Evolutionary conservation across 208 protist species (phyloP), one percentile per base, ranked within the genome.

Genomic region (Trypanosoma congolense): DNA sequence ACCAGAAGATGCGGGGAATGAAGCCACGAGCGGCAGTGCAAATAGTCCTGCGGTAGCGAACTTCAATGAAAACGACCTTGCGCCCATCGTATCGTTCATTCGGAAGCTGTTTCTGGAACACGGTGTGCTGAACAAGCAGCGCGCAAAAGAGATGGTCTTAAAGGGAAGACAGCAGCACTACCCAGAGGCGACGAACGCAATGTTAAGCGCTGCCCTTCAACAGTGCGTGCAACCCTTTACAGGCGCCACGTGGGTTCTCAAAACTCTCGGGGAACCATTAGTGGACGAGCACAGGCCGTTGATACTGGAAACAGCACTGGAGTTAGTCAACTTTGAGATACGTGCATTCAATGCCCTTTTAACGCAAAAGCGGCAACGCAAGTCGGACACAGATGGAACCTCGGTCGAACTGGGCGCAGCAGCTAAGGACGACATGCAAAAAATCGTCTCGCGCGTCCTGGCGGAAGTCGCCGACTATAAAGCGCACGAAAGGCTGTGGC

Each of bases 91-190:
- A 10, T 61, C 70, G 18, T 80, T 76, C 62, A 87, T 92, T 51
- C 77, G 73, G 8, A 54, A 62, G 49, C 47, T 95, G 1, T 95
- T 95, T 62, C 47, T 68, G 3, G 79, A 92, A 54, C 70, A 91
- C 47, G 84, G 84, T 29, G 88, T 95, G 19, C 40, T 95, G 24
- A 90, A 90, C 52, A 92, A 92, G 49, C 57, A 80, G 53, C 75
- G 80, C 2, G 80, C 81, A 21, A 95, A 95, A 61, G 75, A 90
- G 45, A 33, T 92, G 25, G 76, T 95, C 8, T 66, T 91, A 48
- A 70, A 70, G 9, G 82, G 52, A 22, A 70, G 77, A 19, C 70
- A 82, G 31, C 55, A 59, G 4, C 72, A 84, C 24, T 95, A 81
- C 61, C 83, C 84, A 1, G 55, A 70, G 10, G 82, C 84, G 0